These are phyloP conservation scores for Penicillium sp. DNA, from an alignment of 2,329 filamentous ascomycete genomes.

Conservation along the genomic window DNA sequence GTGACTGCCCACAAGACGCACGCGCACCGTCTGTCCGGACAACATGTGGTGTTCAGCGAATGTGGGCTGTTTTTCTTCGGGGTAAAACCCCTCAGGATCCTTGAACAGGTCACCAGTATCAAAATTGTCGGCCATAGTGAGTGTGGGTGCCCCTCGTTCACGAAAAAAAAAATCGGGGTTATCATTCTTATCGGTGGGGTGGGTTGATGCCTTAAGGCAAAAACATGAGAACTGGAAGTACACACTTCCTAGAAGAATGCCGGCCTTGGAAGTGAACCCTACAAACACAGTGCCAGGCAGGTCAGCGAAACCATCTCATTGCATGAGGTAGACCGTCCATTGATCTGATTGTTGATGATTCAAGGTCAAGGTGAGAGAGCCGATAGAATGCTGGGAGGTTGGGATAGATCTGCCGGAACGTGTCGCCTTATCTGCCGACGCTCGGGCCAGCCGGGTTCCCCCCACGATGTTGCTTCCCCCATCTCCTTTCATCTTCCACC, in stretches of 20 bases:
- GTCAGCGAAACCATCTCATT: too few species aligned
- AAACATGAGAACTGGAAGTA: neutral
- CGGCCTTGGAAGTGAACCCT: too few species aligned
- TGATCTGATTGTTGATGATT: too few species aligned
- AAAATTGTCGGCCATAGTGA: conserved; percentile 32
- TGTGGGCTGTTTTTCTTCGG: conserved; percentile 73
- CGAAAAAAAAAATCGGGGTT: neutral
- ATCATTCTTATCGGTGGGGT: conserved; percentile 3
- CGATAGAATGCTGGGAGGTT: neutral
- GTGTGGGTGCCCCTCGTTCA: neutral
- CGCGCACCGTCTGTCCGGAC: conserved; percentile 63
- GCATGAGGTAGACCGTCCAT: too few species aligned
- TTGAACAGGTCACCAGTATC: conserved; percentile 63
- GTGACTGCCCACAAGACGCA: conserved; percentile 82
- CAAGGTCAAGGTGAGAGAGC: neutral
- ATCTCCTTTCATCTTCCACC: conserved; percentile 17
- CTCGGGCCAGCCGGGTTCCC: conserved; percentile 19
- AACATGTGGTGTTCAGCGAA: conserved; percentile 69
- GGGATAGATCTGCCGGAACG: conserved; percentile 17
- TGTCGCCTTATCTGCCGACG: conserved; percentile 26
- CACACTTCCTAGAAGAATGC: too few species aligned
- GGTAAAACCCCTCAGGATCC: conserved; percentile 78
- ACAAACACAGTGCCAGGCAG: too few species aligned
- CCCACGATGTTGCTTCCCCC: conserved; percentile 13
- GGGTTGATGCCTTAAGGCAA: neutral